Evolutionary conservation across 2,329 filamentous ascomycete species (phyloP), one percentile per base, ranked within the genome.

Genomic region (Colletotrichum tropicicola): DNA sequence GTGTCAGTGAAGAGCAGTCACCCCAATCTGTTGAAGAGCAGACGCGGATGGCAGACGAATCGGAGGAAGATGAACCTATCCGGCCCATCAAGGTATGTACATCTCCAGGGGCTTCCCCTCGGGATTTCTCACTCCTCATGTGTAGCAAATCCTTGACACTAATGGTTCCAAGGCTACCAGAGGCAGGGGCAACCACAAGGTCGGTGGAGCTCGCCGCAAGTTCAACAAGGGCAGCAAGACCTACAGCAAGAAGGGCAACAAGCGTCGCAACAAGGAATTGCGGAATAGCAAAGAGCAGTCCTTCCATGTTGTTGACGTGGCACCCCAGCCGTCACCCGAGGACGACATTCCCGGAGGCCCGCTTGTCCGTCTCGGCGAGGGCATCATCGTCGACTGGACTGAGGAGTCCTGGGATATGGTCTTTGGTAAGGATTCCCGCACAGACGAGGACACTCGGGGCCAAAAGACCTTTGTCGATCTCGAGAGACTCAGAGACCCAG

Each of bases 331-430:
- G 30, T 66, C 57, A 10, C 67, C 67, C 9, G 21, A 67, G 70
- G 61, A 67, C 58, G 69, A 72, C 47, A 64, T 72, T 32, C 69
- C 75, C 68, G 83, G 86, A 15, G 87, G 87, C 4, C 88, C 91
- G 0, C 80, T 97, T 41, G 86, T 98, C 69, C 88, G 92, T 35
- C 86, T 95, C 25, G 91, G 92, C 53, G 96, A 99, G 77, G 92
- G 88, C 23, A 89, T 99, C 49, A 83, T 98, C 6, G 86, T 98
- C 10, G 94, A 98, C 71, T 99, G 95, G 94, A 87, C 83, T 44
- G 81, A 88, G 7, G 83, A 90, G 7, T 89, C 89, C 6, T 91
- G 88, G 74, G 89, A 95, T 17, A 82, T 82, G 15, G 82, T 97
- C 21, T 98, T 97, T 73, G 81, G 81, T 44, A 77, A 77, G n/a